phyloP scores from a whole-genome alignment of 768 basidiomycete genomes.

The Sporobolomyces pararoseus region DNA sequence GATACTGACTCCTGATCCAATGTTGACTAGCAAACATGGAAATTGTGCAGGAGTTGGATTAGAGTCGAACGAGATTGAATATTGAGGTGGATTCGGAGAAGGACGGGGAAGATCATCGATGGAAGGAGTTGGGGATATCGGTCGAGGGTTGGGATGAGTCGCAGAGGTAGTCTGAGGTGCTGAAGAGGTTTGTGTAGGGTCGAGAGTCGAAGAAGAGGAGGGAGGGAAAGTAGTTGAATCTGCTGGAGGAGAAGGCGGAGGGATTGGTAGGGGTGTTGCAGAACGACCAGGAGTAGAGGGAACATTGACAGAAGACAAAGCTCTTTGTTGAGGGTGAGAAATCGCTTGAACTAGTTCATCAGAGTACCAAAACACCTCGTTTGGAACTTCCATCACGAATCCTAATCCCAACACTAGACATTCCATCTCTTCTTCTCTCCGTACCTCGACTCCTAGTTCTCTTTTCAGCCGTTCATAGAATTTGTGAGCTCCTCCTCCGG shows the following conservation, averaged over 20 bases:
- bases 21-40: constrained; percentile 94
- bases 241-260: neutral
- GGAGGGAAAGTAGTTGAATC: neutral
- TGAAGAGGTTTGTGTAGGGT: too few relatives aligned
- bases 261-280: constrained; percentile 23
- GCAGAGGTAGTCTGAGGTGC: neutral
- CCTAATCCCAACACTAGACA: constrained; percentile 93
- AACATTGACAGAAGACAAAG: constrained; percentile 31
- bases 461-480: constrained; percentile 78
- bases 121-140: constrained; percentile 2
- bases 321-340: constrained; percentile 48
- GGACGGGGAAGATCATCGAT: constrained; percentile 68
- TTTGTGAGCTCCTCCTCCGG: constrained; percentile 92
- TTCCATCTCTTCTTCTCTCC: constrained; percentile 96
- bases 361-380: constrained; percentile 97
- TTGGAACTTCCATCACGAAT: constrained; percentile 91
- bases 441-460: constrained; percentile 76
- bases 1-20: constrained; percentile 94
- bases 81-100: constrained; percentile 83
- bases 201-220: neutral
- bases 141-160: neutral
- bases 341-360: constrained; percentile 83
- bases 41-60: constrained; percentile 73
- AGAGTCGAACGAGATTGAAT: constrained; percentile 78
- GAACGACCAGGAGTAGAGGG: constrained; percentile 21